Evolutionary conservation across 805 yeast genomes (phyloP), one percentile per base, ranked within the genome.

Genomic region (Nakazawaea ambrosiae): DNA sequence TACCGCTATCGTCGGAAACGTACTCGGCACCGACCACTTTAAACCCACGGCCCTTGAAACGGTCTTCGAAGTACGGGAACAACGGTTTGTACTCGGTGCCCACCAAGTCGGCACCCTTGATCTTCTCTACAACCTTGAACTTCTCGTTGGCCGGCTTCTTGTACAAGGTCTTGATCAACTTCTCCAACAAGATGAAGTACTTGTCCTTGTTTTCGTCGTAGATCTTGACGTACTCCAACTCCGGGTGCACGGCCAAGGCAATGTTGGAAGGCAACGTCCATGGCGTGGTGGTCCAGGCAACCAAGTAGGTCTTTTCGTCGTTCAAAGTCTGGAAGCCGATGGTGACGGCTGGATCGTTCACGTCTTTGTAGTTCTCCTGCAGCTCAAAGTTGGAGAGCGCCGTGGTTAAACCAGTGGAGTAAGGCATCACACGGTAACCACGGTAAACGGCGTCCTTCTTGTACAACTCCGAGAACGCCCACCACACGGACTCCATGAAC

Each of bases 231-330:
- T 92, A 92, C 64, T 88, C 97, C 45, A 87, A 78, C 9, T 78
- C 75, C 37, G 96, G 94, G 66, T 92, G 75, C 31, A 92, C 97
- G 55, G 95, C 89, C 45, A 92, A 73, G 11, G 89, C 90, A 58
- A 92, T 65, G 61, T 92, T 90, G 20, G 96, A 84, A 29, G 98
- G 98, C 56, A 92, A 70, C 35, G 99, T 94, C 99, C 99, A 92
- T 37, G 99, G 99, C 19, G 99, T 92, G 43, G 99, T 92, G 31
- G 99, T 92, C 99, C 99, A 92, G 8, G 97, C 97, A 27, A 92
- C 89, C 48, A 92, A 68, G 47, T 74, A 68, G 37, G 95, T 85
- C 53, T 82, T 77, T 46, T 86, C 88, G 53, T 89, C 94, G 45
- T 77, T 84, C 23, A 73, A 65, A 40, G 85, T 67, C 45, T 85